These are phyloP conservation scores for Pseudotsuga menziesii DNA, from an alignment of 75 land plant genomes.

Conservation along the genomic window DNA sequence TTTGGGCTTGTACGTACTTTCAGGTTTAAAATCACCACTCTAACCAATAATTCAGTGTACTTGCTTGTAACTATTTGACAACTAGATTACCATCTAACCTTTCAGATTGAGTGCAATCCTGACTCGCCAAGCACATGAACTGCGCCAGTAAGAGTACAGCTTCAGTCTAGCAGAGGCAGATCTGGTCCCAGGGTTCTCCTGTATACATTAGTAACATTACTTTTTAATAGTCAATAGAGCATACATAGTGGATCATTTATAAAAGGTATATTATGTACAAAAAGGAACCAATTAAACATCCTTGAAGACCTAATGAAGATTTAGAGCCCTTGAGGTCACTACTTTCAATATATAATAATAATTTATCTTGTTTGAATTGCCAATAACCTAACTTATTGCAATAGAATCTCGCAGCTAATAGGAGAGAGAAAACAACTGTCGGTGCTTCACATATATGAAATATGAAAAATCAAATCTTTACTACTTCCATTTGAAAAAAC, in stretches of 20 bases:
- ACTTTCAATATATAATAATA: not conserved
- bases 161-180: constrained; percentile 12
- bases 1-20: no score
- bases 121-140: constrained; percentile 63
- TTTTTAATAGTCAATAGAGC: not conserved
- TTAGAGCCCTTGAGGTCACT: not conserved
- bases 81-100: constrained; percentile 27
- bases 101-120: constrained; percentile 61
- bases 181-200: not conserved
- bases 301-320: not conserved
- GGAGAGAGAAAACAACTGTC: not conserved
- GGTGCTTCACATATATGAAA: not conserved
- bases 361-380: not conserved
- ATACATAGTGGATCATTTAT: not conserved
- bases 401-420: not conserved
- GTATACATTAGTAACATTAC: not conserved
- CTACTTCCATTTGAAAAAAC: not conserved
- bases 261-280: not conserved
- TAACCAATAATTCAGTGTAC: not conserved
- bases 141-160: constrained; percentile 55
- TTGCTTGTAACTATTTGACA: not conserved
- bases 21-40: not conserved
- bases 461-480: not conserved
- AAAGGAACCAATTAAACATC: not conserved
- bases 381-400: not conserved